Evolutionary conservation across 805 yeast species (phyloP).

Genomic region (Candida arabinofermentans): DNA sequence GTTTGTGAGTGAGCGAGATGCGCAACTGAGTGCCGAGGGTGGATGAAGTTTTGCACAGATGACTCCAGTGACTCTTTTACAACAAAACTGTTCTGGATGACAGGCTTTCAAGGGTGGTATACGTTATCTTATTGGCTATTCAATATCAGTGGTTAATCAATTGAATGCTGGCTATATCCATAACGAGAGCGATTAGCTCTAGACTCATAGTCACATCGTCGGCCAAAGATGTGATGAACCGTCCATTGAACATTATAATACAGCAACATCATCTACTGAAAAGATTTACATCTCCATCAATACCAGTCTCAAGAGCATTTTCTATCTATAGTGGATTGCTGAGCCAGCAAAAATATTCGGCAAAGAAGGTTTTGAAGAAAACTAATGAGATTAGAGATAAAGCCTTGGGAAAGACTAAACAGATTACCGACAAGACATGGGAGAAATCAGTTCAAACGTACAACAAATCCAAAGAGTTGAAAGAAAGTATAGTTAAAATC

Average conservation of each 20-base stretch:
- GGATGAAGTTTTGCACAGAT: neutral
- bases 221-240: neutral
- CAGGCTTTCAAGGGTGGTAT: too few relatives aligned
- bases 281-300: too few relatives aligned
- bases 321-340: neutral
- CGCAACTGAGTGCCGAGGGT: neutral
- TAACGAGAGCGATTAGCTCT: neutral
- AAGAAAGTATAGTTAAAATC: constrained; percentile 29
- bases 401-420: constrained; percentile 18
- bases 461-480: constrained; percentile 13
- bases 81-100: too few relatives aligned
- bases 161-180: neutral
- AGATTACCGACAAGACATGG: constrained; percentile 11
- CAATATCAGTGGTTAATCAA: neutral
- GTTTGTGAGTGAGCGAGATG: too few relatives aligned
- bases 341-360: neutral
- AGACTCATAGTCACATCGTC: neutral
- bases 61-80: constrained; percentile 1
- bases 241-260: neutral
- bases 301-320: neutral
- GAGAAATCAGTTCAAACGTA: constrained; percentile 3
- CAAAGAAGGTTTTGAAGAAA: constrained; percentile 1
- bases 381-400: constrained; percentile 16
- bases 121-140: too few relatives aligned
- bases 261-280: too few relatives aligned